Evolutionary conservation across 108 stramenopile species (phyloP), one percentile per base, ranked within the genome.

Genomic region (Craspedostauros australis): DNA sequence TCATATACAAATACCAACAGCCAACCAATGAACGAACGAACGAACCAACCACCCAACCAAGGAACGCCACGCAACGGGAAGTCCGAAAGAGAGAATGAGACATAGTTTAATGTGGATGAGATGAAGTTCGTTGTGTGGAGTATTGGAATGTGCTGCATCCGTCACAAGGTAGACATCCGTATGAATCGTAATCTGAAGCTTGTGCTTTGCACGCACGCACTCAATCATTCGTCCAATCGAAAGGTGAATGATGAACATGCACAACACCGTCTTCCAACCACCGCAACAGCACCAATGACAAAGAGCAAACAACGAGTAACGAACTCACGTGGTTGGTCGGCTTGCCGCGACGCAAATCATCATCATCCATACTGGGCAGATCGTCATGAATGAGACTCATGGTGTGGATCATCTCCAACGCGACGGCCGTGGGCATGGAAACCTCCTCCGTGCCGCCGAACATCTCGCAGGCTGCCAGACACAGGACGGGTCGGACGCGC

Each of bases 351-450:
- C 95, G 72, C 29, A 95, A 71, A 59, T 94, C 94, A 65, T 97
- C 96, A 54, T 97, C 81, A 44, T 97, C 96, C 94, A 97, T 95
- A 39, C 75, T 58, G 3, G 96, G 96, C 68, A 97, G 72, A 75
- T 97, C 96, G 63, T 97, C 96, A 59, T 97, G 96, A 48, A 95
- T 97, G 22, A 97, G 73, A 57, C 85, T 87, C 96, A 97, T 97
- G 23, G 96, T 95, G 60, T 97, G 96, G 52, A 97, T 97, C 96
- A 97, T 97, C 74, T 97, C 96, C 53, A 94, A 45, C 23, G 89
- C 80, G n/a, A 95, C 87, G 8, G 94, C 96, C 7, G 93, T 82
- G 6, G 94, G 91, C 77, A 97, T 93, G 41, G 94, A 91, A 16
- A 33, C 69, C 46, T 82, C 84, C 43, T 82, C 67, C 14, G 68